phyloP scores from a whole-genome alignment of 2,329 filamentous ascomycete species.

The Rhynchosporium graminicola region DNA sequence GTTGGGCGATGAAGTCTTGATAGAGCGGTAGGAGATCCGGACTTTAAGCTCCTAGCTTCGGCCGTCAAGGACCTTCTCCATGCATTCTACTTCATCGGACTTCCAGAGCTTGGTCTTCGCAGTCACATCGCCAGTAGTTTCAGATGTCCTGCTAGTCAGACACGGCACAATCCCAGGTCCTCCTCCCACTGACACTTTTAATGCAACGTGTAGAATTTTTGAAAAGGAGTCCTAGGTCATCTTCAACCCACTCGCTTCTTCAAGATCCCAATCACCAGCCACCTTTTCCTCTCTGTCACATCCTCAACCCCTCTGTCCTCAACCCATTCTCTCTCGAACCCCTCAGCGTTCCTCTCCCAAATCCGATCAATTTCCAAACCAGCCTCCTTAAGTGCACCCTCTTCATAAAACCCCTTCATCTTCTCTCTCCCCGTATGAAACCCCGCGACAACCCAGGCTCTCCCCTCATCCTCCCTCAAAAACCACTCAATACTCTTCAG shows the following conservation, averaged over 20 bases:
- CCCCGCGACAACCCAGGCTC: slow-evolving; percentile 66
- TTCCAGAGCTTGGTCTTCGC: neutral
- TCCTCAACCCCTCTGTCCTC: slow-evolving; percentile 63
- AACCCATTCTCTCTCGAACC: slow-evolving; percentile 61
- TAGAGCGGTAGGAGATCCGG: too few species aligned
- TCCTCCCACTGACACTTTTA: neutral
- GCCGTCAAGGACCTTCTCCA: neutral
- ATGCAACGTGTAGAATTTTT: neutral
- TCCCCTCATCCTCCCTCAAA: slow-evolving; percentile 46
- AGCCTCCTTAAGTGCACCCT: slow-evolving; percentile 46
- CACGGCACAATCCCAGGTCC: neutral
- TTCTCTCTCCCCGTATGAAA: slow-evolving; percentile 71
- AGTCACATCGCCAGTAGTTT: neutral
- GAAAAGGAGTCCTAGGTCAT: neutral
- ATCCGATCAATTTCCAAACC: slow-evolving; percentile 64
- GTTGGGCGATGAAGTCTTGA: too few species aligned
- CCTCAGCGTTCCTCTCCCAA: slow-evolving; percentile 69
- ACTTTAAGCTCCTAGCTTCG: too few species aligned
- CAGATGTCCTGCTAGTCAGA: neutral
- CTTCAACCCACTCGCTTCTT: slow-evolving; percentile 34
- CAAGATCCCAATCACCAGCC: slow-evolving; percentile 64
- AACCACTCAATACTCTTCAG: slow-evolving; percentile 64
- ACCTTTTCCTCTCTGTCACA: slow-evolving; percentile 63
- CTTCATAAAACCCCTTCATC: slow-evolving; percentile 65
- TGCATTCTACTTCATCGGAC: neutral